A percentile compares a stretch with the other conserved stretches of the same genome.
Evolutionary conservation across 345 rosid genomes (phyloP).

Genomic region (Aegle marmelos): DNA sequence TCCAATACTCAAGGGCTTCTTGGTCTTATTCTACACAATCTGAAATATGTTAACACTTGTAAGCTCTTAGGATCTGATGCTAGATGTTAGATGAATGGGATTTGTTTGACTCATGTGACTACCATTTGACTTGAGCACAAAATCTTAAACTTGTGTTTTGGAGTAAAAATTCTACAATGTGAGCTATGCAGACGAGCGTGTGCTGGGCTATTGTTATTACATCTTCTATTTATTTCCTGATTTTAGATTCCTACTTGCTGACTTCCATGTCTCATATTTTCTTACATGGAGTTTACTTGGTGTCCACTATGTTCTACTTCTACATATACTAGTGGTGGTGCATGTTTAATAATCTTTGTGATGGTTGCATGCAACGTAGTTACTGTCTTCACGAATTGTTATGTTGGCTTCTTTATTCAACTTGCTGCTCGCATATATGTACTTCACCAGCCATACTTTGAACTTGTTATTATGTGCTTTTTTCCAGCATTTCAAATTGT

Average conservation of each 20-base stretch:
- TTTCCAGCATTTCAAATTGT: too few relatives aligned
- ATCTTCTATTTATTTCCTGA: neutral
- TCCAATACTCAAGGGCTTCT: neutral
- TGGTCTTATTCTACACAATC: neutral
- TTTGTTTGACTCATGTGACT: neutral
- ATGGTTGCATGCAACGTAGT: neutral
- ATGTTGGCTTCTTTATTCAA: neutral
- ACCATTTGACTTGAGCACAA: too few relatives aligned
- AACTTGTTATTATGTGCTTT: too few relatives aligned
- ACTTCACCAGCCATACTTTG: too few relatives aligned
- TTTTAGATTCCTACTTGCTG: too few relatives aligned
- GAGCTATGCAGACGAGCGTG: neutral
- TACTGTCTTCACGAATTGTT: neutral
- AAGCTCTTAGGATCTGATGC: neutral
- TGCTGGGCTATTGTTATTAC: neutral
- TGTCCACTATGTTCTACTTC: neutral
- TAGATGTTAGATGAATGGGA: neutral
- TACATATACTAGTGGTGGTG: neutral
- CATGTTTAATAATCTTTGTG: neutral
- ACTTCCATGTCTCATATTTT: neutral
- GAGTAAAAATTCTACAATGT: neutral
- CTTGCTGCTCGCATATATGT: too few relatives aligned
- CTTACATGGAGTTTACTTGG: neutral
- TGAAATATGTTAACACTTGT: neutral
- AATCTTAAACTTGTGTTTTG: too few relatives aligned